Conservation (phyloP, 1,139 yeast species). For the Saccharomyces hybrid region DNA sequence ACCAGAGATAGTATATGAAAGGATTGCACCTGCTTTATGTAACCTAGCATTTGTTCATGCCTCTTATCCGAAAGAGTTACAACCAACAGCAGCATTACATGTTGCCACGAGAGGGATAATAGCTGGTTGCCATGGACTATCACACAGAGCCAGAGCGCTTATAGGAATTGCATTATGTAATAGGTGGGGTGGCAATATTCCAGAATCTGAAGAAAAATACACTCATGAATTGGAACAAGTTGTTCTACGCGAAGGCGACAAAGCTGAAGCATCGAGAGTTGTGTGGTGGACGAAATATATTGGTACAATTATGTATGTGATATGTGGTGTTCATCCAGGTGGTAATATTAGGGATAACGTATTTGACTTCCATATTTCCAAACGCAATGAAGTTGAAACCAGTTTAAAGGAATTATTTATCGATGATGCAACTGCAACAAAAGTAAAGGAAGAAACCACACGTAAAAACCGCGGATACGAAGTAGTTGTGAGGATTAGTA, state of each 20-base stretch:
- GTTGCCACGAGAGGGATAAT: slow-evolving; percentile 62
- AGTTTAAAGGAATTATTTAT: slow-evolving; percentile 17
- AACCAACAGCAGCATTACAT: slow-evolving; percentile 60
- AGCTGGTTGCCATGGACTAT: slow-evolving; percentile 61
- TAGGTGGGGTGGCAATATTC: slow-evolving; percentile 71
- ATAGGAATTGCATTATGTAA: slow-evolving; percentile 63
- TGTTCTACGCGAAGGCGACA: slow-evolving; percentile 41
- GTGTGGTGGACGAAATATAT: slow-evolving; percentile 61
- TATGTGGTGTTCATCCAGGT: slow-evolving; percentile 70
- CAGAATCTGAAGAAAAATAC: slow-evolving; percentile 41
- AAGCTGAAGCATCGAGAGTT: slow-evolving; percentile 38
- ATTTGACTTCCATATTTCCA: slow-evolving; percentile 35
- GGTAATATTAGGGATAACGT: slow-evolving; percentile 57
- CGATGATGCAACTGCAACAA: slow-evolving; percentile 14
- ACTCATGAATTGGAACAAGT: slow-evolving; percentile 39
- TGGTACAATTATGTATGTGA: slow-evolving; percentile 62
- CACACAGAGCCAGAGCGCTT: slow-evolving; percentile 57
- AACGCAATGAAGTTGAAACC: slow-evolving; percentile 22
- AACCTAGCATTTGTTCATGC: slow-evolving; percentile 64
- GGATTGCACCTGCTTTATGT: slow-evolving; percentile 60
- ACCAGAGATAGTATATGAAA: slow-evolving; percentile 47
- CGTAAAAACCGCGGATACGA: slow-evolving; percentile 33
- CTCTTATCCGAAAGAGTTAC: slow-evolving; percentile 62
- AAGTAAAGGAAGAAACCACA: slow-evolving; percentile 17
- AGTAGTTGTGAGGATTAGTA: slow-evolving; percentile 41